A percentile compares a stretch with the other conserved stretches of the same genome.
Conservation (phyloP, 768 basidiomycete species). For the Leccinum ochraceum region DNA sequence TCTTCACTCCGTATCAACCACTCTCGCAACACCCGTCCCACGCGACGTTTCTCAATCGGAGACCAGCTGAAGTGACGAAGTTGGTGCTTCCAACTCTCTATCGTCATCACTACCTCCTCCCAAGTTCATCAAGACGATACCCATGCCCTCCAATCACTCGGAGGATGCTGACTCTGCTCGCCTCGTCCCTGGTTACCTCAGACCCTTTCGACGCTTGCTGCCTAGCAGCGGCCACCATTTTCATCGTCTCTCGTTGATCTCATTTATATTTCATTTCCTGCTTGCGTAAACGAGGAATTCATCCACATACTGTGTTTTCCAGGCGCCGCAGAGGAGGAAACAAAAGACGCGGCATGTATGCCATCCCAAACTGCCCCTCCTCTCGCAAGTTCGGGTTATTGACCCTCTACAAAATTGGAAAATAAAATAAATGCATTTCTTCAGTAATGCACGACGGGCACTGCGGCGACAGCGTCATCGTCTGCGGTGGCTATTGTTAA, state of each 20-base stretch:
- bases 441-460: neutral
- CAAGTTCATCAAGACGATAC: conserved; percentile 28
- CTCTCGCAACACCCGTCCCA: conserved; percentile 15
- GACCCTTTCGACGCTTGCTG: no score
- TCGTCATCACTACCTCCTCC: neutral
- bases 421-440: conserved; percentile 2
- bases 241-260: neutral
- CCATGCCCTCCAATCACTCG: no score
- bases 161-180: no score
- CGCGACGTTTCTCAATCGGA: conserved; percentile 4
- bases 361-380: neutral
- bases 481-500: neutral
- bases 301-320: conserved; percentile 9
- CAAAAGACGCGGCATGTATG: neutral
- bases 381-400: conserved; percentile 4
- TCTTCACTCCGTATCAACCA: conserved; percentile 28
- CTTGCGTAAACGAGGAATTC: conserved; percentile 27
- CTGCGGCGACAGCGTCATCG: neutral
- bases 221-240: no score
- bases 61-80: neutral
- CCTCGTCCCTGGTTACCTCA: no score
- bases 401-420: conserved; percentile 9
- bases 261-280: neutral
- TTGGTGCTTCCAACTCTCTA: neutral
- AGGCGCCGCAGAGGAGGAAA: conserved; percentile 2